Conservation (phyloP, 371 early-diverging fungal genomes). For the Amoeboaphelidium occidentale region DNA sequence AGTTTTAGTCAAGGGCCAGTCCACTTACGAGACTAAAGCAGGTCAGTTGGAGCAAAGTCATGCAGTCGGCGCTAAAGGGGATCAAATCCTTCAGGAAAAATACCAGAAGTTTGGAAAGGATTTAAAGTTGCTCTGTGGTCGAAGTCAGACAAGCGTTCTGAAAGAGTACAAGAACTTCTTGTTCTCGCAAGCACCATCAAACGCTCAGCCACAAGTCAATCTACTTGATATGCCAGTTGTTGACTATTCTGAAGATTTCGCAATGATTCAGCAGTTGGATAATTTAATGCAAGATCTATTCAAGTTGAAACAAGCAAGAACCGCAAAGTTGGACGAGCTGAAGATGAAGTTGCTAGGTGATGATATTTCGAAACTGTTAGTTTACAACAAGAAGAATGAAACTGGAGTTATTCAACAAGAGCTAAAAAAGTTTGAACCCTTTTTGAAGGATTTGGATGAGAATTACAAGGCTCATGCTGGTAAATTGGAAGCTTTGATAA, state of each 20-base stretch:
- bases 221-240: slow-evolving; percentile 14
- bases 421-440: slow-evolving; percentile 60
- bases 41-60: no score
- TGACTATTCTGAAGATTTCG: slow-evolving; percentile 31
- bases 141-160: slow-evolving; percentile 3
- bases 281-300: slow-evolving; percentile 15
- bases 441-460: no score
- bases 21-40: no score
- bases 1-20: no score
- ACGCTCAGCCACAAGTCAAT: slow-evolving; percentile 13
- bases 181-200: slow-evolving; percentile 13
- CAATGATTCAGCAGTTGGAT: slow-evolving; percentile 38
- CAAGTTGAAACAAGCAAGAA: slow-evolving; percentile 42
- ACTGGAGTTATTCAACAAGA: slow-evolving; percentile 65
- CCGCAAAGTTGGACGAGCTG: slow-evolving; percentile 45
- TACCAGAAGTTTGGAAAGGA: slow-evolving; percentile 65
- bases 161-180: slow-evolving; percentile 36
- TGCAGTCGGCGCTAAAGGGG: no score
- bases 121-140: slow-evolving; percentile 31
- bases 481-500: no score
- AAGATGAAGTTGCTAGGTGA: slow-evolving; percentile 61
- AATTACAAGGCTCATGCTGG: no score
- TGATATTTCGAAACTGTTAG: slow-evolving; percentile 59
- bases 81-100: slow-evolving; percentile 29
- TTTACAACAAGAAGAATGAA: slow-evolving; percentile 54